These are phyloP conservation scores for Phyllosticta citriasiana DNA, from an alignment of 2,329 filamentous ascomycete species.

Conservation along the genomic window DNA sequence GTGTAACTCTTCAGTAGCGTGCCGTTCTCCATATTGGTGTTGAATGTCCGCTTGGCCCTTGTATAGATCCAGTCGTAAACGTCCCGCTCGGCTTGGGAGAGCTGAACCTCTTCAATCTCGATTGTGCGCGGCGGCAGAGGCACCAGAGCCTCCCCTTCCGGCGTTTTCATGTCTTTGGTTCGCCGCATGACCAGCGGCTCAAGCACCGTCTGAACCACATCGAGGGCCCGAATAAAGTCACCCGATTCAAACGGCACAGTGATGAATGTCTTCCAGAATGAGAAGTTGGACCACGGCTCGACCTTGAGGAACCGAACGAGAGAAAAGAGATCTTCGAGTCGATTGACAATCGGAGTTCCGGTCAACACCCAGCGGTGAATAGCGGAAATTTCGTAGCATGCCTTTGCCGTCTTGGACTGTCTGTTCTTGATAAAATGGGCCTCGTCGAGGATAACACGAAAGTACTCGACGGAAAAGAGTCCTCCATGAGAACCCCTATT, in stretches of 20 bases:
- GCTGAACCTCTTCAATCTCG: slow-evolving; percentile 77
- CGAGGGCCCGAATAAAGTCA: slow-evolving; percentile 83
- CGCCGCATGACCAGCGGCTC: slow-evolving; percentile 91
- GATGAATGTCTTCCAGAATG: slow-evolving; percentile 98
- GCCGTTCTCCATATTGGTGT: slow-evolving; percentile 77
- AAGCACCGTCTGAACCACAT: slow-evolving; percentile 93
- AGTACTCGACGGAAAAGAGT: slow-evolving; percentile 87
- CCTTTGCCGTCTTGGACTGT: slow-evolving; percentile 85
- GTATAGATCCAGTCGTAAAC: slow-evolving; percentile 88
- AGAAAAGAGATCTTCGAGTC: slow-evolving; percentile 88
- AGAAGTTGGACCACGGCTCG: slow-evolving; percentile 97
- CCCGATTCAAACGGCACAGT: slow-evolving; percentile 94
- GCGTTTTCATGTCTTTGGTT: slow-evolving; percentile 97
- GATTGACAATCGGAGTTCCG: slow-evolving; percentile 93
- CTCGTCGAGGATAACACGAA: slow-evolving; percentile 90
- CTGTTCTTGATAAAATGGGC: slow-evolving; percentile 83
- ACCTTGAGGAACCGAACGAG: slow-evolving; percentile 86
- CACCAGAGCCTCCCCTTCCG: slow-evolving; percentile 71
- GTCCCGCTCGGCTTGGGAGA: slow-evolving; percentile 74
- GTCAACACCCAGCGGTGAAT: slow-evolving; percentile 88
- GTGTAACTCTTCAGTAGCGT: slow-evolving; percentile 93
- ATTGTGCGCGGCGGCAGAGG: slow-evolving; percentile 71
- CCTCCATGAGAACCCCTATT: slow-evolving; percentile 54
- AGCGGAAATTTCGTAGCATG: slow-evolving; percentile 82
- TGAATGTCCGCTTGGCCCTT: slow-evolving; percentile 73